Evolutionary conservation across 805 yeast species (phyloP).

Genomic region (Lachancea meyersii): DNA sequence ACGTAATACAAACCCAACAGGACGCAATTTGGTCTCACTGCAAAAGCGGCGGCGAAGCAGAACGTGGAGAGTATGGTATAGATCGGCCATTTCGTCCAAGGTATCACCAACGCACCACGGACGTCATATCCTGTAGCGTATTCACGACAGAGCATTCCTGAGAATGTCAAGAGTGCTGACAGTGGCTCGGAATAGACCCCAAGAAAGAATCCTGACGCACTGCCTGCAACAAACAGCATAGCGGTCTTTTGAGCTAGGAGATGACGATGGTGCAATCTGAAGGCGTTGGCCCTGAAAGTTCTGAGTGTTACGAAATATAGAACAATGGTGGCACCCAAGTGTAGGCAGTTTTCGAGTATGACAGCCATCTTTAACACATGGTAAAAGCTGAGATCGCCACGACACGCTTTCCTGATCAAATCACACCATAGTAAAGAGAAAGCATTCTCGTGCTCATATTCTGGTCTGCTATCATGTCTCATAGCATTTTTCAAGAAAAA

Average conservation of each 20-base stretch:
- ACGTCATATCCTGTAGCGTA: slow-evolving; percentile 16
- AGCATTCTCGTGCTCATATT: slow-evolving; percentile 88
- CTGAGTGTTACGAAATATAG: slow-evolving; percentile 44
- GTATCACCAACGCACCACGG: slow-evolving; percentile 13
- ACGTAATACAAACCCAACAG: slow-evolving; percentile 64
- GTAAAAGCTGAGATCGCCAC: slow-evolving; percentile 34
- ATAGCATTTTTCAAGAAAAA: slow-evolving; percentile 57
- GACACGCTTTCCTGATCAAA: slow-evolving; percentile 31
- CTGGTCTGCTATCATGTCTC: slow-evolving; percentile 31
- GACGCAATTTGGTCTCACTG: slow-evolving; percentile 70
- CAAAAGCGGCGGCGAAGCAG: slow-evolving; percentile 49
- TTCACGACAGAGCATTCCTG: slow-evolving; percentile 50
- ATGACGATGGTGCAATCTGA: slow-evolving; percentile 13
- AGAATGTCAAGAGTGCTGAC: slow-evolving; percentile 54
- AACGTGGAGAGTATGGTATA: slow-evolving; percentile 25
- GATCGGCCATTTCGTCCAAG: slow-evolving; percentile 14
- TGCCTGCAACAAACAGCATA: slow-evolving; percentile 51
- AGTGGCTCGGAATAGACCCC: slow-evolving; percentile 72
- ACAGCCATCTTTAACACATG: slow-evolving; percentile 43
- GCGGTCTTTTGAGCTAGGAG: slow-evolving; percentile 35
- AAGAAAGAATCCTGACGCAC: slow-evolving; percentile 74
- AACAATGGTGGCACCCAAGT: slow-evolving; percentile 43
- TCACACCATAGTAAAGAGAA: slow-evolving; percentile 76
- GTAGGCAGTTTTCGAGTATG: slow-evolving; percentile 45
- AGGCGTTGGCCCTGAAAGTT: slow-evolving; percentile 23